Evolutionary conservation across 768 basidiomycete genomes (phyloP).

Genomic region (Pleurotus tuoliensis): DNA sequence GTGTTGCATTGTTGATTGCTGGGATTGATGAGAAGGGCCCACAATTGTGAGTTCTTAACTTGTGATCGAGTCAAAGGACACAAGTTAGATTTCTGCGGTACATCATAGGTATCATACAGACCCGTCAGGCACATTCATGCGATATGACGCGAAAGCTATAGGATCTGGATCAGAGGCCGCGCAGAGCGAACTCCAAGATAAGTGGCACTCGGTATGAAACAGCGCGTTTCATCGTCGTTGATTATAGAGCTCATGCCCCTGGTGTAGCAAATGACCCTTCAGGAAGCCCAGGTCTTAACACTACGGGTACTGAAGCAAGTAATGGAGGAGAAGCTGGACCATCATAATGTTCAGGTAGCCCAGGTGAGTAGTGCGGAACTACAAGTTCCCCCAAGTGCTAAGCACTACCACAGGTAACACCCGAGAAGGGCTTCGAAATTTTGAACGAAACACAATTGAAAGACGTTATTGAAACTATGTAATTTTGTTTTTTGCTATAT

Average conservation of each 20-base stretch:
- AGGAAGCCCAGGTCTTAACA: conserved; percentile 83
- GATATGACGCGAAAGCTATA: conserved; percentile 97
- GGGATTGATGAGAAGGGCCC: conserved; percentile 95
- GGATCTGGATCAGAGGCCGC: conserved; percentile 98
- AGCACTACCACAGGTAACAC: conserved; percentile 60
- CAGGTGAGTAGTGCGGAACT: conserved; percentile 50
- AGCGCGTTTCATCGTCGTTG: background rate
- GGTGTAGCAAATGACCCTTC: conserved; percentile 83
- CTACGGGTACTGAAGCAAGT: conserved; percentile 95
- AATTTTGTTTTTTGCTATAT: conserved; percentile 22
- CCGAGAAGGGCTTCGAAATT: conserved; percentile 82
- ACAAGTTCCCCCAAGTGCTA: conserved; percentile 1
- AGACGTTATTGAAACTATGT: conserved; percentile 83
- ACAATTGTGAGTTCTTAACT: conserved; percentile 68
- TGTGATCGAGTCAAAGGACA: background rate
- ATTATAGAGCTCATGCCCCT: conserved; percentile 1
- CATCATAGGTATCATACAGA: conserved; percentile 87
- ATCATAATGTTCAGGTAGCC: conserved; percentile 96
- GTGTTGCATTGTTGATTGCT: conserved; percentile 96
- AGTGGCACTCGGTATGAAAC: conserved; percentile 81
- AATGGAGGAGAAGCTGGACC: conserved; percentile 99
- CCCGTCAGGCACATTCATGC: conserved; percentile 95
- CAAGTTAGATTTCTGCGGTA: background rate
- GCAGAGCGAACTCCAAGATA: conserved; percentile 94
- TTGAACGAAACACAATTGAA: conserved; percentile 77